Conservation (phyloP, 306 rosid genomes). For the Pueraria montana region DNA sequence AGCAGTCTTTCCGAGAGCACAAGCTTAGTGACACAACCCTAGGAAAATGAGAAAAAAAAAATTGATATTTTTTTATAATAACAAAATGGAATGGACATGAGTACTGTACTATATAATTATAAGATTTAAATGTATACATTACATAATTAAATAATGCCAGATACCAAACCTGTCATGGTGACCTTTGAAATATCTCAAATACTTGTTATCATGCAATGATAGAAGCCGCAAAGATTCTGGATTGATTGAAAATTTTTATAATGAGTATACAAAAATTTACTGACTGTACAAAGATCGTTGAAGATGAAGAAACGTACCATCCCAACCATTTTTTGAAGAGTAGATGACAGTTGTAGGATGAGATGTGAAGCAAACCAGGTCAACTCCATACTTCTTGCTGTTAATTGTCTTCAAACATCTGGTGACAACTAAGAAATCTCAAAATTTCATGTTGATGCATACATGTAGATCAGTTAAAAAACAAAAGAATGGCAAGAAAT, state of each 20-base stretch:
- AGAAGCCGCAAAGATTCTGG: slow-evolving; percentile 95
- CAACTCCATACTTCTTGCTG: slow-evolving; percentile 98
- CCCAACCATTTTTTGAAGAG: slow-evolving; percentile 99
- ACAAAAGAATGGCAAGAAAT: background rate
- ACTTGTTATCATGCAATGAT: slow-evolving; percentile 92
- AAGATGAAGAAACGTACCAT: slow-evolving; percentile 66
- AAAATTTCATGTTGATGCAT: slow-evolving; percentile 5
- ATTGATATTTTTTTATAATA: background rate
- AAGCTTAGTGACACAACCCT: slow-evolving; percentile 97
- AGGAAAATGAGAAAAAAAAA: slow-evolving; percentile 40
- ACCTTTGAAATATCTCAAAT: slow-evolving; percentile 95
- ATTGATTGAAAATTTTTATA: slow-evolving; percentile 42
- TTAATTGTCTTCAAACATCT: slow-evolving; percentile 98
- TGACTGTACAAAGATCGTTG: background rate
- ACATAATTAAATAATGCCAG: background rate
- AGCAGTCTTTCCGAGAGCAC: slow-evolving; percentile 86
- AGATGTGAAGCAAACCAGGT: slow-evolving; percentile 92
- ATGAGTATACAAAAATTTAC: slow-evolving; percentile 6
- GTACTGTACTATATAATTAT: background rate
- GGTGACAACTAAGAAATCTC: slow-evolving; percentile 48
- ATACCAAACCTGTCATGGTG: slow-evolving; percentile 89
- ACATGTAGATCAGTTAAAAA: slow-evolving; percentile 21
- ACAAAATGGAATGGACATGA: background rate
- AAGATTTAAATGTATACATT: slow-evolving; percentile 17
- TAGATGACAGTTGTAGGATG: slow-evolving; percentile 97